A percentile compares a stretch with the other conserved stretches of the same genome.
phyloP scores from a whole-genome alignment of 306 rosid species.

The Hippophae gyantsensis region DNA sequence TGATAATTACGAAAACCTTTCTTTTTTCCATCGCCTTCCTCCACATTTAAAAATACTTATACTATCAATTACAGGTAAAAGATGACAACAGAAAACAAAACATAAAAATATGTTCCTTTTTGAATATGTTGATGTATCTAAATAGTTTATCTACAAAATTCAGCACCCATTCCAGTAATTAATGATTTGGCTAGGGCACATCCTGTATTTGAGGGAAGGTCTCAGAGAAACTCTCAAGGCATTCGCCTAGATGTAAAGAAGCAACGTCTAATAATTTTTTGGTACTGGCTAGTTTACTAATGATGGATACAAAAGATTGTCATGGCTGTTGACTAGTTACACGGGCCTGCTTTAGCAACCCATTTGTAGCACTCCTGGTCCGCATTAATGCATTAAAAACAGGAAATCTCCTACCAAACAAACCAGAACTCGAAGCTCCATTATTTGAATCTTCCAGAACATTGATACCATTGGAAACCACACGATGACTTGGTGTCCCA shows the following conservation, averaged over 20 bases:
- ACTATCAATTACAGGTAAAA: no score
- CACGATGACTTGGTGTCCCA: constrained; percentile 12
- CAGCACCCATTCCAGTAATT: constrained; percentile 34
- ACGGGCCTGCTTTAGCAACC: constrained; percentile 47
- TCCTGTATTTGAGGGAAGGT: constrained; percentile 18
- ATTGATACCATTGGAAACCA: constrained; percentile 11
- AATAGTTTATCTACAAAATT: constrained; percentile 51
- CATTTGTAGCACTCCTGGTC: constrained; percentile 59
- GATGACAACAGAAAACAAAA: no score
- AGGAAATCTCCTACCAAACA: constrained; percentile 42
- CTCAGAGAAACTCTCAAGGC: constrained; percentile 10
- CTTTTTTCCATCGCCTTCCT: no score
- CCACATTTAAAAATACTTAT: no score
- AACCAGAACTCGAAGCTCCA: constrained; percentile 41
- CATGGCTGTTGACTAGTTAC: constrained; percentile 22
- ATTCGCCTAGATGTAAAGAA: constrained; percentile 7
- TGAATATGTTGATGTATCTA: no score
- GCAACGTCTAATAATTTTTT: constrained; percentile 15
- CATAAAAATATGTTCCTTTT: no score
- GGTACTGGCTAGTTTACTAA: not conserved
- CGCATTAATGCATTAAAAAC: constrained; percentile 39
- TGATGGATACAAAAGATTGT: constrained; percentile 11
- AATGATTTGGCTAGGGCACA: constrained; percentile 35
- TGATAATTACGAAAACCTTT: no score
- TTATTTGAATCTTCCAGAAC: constrained; percentile 20